Percentiles rank a stretch among this genome's conserved stretches.
Evolutionary conservation across 768 basidiomycete genomes (phyloP).

Genomic region (Boletus rufocinnamomeus): DNA sequence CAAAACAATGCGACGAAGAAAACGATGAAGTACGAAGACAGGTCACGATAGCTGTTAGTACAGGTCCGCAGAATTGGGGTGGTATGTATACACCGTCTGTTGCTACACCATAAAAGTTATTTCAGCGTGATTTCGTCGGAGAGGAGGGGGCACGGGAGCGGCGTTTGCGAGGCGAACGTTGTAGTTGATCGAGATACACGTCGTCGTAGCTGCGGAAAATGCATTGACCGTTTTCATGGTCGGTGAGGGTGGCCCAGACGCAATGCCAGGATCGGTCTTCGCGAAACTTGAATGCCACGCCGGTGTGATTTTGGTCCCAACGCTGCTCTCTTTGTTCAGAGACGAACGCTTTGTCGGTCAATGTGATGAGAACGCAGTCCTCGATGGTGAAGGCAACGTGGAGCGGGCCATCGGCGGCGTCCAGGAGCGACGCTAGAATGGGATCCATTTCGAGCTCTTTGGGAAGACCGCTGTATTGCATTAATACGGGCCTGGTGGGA

Average conservation of each 20-base stretch:
- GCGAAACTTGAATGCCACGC: conserved; percentile 56
- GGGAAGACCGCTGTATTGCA: conserved; percentile 45
- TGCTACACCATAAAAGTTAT: conserved; percentile 4
- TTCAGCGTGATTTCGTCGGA: conserved; percentile 27
- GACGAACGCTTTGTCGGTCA: conserved; percentile 62
- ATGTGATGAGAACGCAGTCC: conserved; percentile 54
- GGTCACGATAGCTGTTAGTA: conserved; percentile 15
- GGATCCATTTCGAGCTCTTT: conserved; percentile 59
- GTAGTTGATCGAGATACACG: conserved; percentile 53
- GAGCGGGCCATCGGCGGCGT: conserved; percentile 36
- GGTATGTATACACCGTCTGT: conserved; percentile 17
- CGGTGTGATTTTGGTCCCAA: conserved; percentile 40
- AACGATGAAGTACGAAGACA: conserved; percentile 4
- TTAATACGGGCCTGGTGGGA: neutral
- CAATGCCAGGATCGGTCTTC: conserved; percentile 57
- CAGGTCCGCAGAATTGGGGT: conserved; percentile 8
- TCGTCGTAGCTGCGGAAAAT: conserved; percentile 62
- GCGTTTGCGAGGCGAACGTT: conserved; percentile 43
- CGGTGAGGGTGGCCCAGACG: conserved; percentile 62
- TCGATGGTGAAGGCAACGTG: conserved; percentile 44
- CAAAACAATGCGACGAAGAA: conserved; percentile 15
- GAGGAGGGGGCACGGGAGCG: conserved; percentile 26
- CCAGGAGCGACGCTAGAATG: conserved; percentile 43
- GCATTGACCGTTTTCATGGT: conserved; percentile 49
- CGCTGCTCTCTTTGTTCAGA: conserved; percentile 33